phyloP scores from a whole-genome alignment of 2,329 filamentous ascomycete species.

The Ophiostoma quercus region DNA sequence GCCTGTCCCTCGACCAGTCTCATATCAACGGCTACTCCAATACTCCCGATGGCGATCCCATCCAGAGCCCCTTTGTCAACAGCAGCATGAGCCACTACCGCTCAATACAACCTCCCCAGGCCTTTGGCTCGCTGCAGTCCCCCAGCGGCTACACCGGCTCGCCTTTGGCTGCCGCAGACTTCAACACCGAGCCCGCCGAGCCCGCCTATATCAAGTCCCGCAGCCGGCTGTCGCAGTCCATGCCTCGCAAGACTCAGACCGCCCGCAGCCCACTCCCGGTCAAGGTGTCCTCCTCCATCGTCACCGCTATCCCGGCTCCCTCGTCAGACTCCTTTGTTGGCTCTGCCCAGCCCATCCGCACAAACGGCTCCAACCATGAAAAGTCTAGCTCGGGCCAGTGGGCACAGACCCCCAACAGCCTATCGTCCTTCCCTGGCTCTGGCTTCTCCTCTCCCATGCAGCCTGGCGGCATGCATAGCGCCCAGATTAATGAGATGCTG shows the following conservation, averaged over 20 bases:
- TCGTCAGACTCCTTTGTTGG: constrained; percentile 62
- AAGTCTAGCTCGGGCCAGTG: constrained; percentile 85
- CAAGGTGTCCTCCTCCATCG: constrained; percentile 62
- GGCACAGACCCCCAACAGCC: constrained; percentile 79
- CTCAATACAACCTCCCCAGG: constrained; percentile 56
- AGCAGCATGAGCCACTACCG: constrained; percentile 73
- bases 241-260: constrained; percentile 69
- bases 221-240: constrained; percentile 54
- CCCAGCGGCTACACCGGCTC: constrained; percentile 47
- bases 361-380: constrained; percentile 61
- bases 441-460: constrained; percentile 79
- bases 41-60: constrained; percentile 85
- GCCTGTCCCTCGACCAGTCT: constrained; percentile 59
- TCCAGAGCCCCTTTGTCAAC: constrained; percentile 82
- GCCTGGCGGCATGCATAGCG: constrained; percentile 55
- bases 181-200: constrained; percentile 43
- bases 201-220: constrained; percentile 52
- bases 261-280: constrained; percentile 77
- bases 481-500: constrained; percentile 83
- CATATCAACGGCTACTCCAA: constrained; percentile 80
- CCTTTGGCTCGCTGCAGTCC: constrained; percentile 52
- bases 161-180: constrained; percentile 45
- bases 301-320: constrained; percentile 65
- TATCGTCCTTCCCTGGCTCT: constrained; percentile 81
- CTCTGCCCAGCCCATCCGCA: constrained; percentile 69